A percentile compares a stretch with the other conserved stretches of the same genome.
These are phyloP conservation scores for Coleophoma crateriformis DNA, from an alignment of 2,329 filamentous ascomycete species.

Conservation along the genomic window DNA sequence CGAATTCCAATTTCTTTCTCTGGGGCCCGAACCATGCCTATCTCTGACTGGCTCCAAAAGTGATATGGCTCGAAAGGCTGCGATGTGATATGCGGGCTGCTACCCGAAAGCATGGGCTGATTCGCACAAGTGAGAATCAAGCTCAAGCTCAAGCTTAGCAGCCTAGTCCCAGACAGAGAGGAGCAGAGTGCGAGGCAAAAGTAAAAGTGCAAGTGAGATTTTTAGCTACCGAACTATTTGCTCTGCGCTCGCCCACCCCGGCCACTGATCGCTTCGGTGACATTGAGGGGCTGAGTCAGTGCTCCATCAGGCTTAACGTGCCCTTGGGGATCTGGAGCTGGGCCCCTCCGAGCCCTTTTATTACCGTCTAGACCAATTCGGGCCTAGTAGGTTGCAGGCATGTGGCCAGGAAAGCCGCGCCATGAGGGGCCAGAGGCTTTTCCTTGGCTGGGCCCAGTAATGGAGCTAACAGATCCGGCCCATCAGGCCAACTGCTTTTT, in stretches of 20 bases:
- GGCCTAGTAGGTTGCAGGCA: not conserved
- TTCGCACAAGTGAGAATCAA: too few species aligned
- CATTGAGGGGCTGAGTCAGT: not conserved
- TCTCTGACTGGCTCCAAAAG: too few species aligned
- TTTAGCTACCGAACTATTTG: not conserved
- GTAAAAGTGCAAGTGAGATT: not conserved
- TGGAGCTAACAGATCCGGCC: slow-evolving; percentile 8
- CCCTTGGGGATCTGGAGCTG: not conserved
- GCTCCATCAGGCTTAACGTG: not conserved
- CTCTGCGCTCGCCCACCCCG: not conserved
- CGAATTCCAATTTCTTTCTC: too few species aligned
- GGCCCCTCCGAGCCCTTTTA: not conserved
- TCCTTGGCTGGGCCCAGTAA: slow-evolving; percentile 9
- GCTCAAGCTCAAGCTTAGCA: too few species aligned
- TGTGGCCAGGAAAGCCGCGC: slow-evolving; percentile 7
- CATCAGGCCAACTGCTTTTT: not conserved
- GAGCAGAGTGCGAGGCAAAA: too few species aligned
- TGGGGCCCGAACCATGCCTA: too few species aligned
- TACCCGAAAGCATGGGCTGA: too few species aligned
- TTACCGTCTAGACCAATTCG: not conserved
- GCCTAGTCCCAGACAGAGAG: too few species aligned
- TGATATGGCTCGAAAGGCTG: too few species aligned
- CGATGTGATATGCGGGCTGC: too few species aligned
- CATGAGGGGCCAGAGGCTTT: slow-evolving; percentile 12
- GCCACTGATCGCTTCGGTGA: not conserved